These are phyloP conservation scores for Fusarium humuli DNA, from an alignment of 2,329 filamentous ascomycete species.

Conservation along the genomic window DNA sequence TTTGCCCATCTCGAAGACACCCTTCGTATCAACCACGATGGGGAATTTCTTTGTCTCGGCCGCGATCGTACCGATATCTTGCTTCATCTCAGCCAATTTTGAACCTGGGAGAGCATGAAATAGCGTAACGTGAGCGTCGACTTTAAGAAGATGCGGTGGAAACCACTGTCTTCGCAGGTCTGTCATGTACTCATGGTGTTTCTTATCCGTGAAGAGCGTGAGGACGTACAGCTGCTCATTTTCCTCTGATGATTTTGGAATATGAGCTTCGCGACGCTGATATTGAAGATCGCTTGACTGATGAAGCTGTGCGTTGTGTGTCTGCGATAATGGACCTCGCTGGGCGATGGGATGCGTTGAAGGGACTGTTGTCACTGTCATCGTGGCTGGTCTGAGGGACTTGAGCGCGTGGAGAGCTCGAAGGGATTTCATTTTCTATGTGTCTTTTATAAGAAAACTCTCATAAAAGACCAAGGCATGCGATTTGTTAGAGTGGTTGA, in stretches of 20 bases:
- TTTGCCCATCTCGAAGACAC: conserved; percentile 30
- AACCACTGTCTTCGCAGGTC: conserved; percentile 30
- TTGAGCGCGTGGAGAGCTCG: background rate
- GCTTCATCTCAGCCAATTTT: conserved; percentile 11
- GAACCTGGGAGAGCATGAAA: conserved; percentile 37
- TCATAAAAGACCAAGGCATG: background rate
- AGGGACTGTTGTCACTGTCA: conserved; percentile 23
- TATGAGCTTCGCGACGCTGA: conserved; percentile 22
- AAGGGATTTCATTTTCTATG: background rate
- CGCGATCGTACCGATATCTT: conserved; percentile 2
- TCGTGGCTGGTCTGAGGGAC: background rate
- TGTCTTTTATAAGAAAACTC: background rate
- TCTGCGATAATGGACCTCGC: conserved; percentile 3
- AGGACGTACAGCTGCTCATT: conserved; percentile 24
- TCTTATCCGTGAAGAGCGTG: conserved; percentile 22
- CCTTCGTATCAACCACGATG: background rate
- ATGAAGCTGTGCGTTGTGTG: conserved; percentile 1
- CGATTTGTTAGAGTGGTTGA: conserved; percentile 4
- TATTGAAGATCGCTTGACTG: conserved; percentile 13
- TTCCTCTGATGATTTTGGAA: background rate
- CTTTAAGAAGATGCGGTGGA: conserved; percentile 23
- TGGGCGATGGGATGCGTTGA: conserved; percentile 12
- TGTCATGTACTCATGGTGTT: conserved; percentile 24
- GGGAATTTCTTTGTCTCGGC: background rate
- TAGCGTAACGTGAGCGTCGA: conserved; percentile 31